These are phyloP conservation scores for Emericellopsis cladophorae DNA, from an alignment of 2,329 filamentous ascomycete genomes.

Conservation along the genomic window DNA sequence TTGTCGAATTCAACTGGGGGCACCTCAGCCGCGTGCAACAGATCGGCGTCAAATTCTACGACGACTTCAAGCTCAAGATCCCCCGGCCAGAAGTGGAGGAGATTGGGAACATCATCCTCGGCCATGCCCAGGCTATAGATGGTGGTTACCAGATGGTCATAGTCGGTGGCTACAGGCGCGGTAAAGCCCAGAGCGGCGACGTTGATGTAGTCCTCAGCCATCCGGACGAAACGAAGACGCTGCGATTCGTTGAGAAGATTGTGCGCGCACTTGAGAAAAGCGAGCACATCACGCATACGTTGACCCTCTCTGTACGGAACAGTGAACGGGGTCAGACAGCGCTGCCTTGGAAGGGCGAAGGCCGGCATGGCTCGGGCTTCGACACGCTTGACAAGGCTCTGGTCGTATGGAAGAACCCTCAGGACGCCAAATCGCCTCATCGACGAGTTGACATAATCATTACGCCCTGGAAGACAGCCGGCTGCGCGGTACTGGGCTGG, in stretches of 20 bases:
- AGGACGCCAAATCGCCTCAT: constrained; percentile 34
- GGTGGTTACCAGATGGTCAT: constrained; percentile 44
- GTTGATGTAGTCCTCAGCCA: constrained; percentile 82
- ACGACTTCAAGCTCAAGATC: constrained; percentile 66
- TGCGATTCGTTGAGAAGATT: constrained; percentile 58
- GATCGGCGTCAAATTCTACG: constrained; percentile 87
- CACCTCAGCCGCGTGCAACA: constrained; percentile 70
- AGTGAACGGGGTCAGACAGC: constrained; percentile 59
- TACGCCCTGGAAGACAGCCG: constrained; percentile 75
- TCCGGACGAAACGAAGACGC: constrained; percentile 54
- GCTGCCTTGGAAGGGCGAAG: constrained; percentile 36
- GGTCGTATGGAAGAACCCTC: constrained; percentile 66
- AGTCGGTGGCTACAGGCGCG: constrained; percentile 71
- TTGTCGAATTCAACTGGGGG: constrained; percentile 73
- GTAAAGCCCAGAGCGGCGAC: constrained; percentile 62
- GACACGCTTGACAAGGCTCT: constrained; percentile 86
- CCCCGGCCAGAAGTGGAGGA: constrained; percentile 59
- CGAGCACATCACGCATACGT: constrained; percentile 68
- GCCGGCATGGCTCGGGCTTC: constrained; percentile 46
- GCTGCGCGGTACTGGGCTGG: constrained; percentile 84
- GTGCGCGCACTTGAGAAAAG: constrained; percentile 56
- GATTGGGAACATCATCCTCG: constrained; percentile 51
- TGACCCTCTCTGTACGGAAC: constrained; percentile 56
- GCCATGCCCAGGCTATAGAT: constrained; percentile 53
- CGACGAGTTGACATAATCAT: constrained; percentile 88